A percentile compares a stretch with the other conserved stretches of the same genome.
Conservation (phyloP, 441 rosid species). For the Pelargonium fulgidum region DNA sequence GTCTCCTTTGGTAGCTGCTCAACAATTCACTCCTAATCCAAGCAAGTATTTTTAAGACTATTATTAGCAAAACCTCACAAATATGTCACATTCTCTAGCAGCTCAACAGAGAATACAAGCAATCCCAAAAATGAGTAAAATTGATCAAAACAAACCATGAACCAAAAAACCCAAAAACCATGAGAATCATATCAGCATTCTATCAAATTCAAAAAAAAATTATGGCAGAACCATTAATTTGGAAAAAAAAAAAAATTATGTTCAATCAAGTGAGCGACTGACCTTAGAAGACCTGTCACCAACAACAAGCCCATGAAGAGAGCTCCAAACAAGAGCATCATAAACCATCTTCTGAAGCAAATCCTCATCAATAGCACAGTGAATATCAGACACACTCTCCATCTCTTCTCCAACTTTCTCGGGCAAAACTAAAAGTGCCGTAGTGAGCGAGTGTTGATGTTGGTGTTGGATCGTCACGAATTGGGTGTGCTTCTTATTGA, state of each 20-base stretch:
- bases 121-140: not conserved
- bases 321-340: conserved; percentile 96
- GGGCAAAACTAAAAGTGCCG: conserved; percentile 21
- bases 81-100: not conserved
- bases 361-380: conserved; percentile 42
- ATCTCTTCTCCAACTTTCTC: conserved; percentile 33
- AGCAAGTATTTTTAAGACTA: no score
- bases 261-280: not conserved
- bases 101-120: not conserved
- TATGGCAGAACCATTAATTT: no score
- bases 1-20: not conserved
- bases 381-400: conserved; percentile 44
- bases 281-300: conserved; percentile 49
- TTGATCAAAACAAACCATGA: not conserved
- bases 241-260: not conserved
- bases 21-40: not conserved
- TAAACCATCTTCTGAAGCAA: conserved; percentile 62
- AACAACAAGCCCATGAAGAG: conserved; percentile 88
- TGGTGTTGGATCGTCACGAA: conserved; percentile 4
- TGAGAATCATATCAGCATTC: not conserved
- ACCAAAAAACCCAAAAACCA: not conserved
- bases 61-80: not conserved
- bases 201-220: not conserved
- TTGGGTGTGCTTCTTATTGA: not conserved
- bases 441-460: conserved; percentile 10